These are phyloP conservation scores for Puccinellia tenuiflora DNA, from an alignment of 176 grass and related monocot genomes.

Conservation along the genomic window DNA sequence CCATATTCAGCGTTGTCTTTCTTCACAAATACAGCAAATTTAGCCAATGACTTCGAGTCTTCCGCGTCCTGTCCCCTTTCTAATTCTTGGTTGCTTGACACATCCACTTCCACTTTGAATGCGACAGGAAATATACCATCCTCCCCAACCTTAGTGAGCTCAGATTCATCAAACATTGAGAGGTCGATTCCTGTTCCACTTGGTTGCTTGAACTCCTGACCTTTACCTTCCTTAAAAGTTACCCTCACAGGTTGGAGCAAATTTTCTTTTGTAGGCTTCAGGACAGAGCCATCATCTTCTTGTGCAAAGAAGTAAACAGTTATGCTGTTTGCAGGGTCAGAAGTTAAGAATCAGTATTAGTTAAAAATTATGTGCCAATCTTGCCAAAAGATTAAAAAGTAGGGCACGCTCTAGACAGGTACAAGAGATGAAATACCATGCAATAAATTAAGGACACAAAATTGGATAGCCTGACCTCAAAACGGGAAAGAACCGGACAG, in stretches of 20 bases:
- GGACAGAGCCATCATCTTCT: conserved; percentile 29
- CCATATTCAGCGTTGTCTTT: conserved; percentile 37
- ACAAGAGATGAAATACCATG: background rate
- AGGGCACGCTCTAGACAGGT: background rate
- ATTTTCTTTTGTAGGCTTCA: conserved; percentile 39
- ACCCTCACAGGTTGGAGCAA: conserved; percentile 34
- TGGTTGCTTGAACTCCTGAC: conserved; percentile 58
- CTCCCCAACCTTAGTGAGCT: conserved; percentile 46
- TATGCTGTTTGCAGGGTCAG: conserved; percentile 37
- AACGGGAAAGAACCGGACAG: background rate
- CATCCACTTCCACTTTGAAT: conserved; percentile 51
- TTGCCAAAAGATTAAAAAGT: background rate
- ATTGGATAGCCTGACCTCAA: background rate
- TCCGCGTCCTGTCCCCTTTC: background rate
- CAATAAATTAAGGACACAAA: background rate
- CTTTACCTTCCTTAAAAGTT: conserved; percentile 44
- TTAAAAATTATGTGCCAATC: background rate
- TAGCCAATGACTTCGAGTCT: conserved; percentile 42
- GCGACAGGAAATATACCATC: conserved; percentile 42
- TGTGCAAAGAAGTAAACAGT: conserved; percentile 56
- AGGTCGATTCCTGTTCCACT: conserved; percentile 55
- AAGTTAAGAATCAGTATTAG: background rate
- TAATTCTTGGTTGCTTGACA: conserved; percentile 39
- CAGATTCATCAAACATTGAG: conserved; percentile 40
- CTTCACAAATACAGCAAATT: conserved; percentile 54